phyloP scores from a whole-genome alignment of 2,329 filamentous ascomycete genomes.

The Hansfordia pulvinata region DNA sequence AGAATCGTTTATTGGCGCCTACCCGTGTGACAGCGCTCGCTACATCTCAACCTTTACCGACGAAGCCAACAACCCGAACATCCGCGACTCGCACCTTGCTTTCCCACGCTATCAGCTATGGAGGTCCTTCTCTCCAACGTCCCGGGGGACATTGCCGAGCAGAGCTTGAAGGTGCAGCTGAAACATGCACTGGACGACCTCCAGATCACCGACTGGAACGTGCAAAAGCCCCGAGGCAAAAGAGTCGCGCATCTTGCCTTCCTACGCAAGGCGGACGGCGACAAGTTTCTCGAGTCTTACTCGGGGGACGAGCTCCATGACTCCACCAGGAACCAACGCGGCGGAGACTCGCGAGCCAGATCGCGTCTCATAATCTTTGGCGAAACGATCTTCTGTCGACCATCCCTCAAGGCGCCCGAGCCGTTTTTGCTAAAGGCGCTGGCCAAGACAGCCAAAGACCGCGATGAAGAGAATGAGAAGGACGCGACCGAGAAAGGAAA shows the following conservation, averaged over 20 bases:
- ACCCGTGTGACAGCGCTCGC: no score
- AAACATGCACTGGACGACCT: conserved; percentile 19
- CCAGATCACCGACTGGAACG: conserved; percentile 25
- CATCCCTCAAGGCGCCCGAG: conserved; percentile 22
- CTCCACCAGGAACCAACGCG: conserved; percentile 1
- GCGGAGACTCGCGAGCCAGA: no score
- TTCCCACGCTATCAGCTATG: conserved; percentile 22
- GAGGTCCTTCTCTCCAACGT: conserved; percentile 31
- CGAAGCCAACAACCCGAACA: no score
- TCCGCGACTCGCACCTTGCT: no score
- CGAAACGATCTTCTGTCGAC: conserved; percentile 14
- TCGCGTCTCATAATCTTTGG: conserved; percentile 16
- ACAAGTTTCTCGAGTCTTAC: conserved; percentile 29
- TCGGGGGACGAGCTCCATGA: conserved; percentile 15
- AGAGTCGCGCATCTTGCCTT: conserved; percentile 27
- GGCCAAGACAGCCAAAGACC: conserved; percentile 15
- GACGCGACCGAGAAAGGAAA: conserved; percentile 10
- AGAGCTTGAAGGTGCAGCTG: conserved; percentile 23
- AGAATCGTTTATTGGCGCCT: no score
- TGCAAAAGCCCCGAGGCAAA: conserved; percentile 24
- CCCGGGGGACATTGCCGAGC: conserved; percentile 23
- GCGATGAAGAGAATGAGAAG: conserved; percentile 9
- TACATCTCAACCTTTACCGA: no score
- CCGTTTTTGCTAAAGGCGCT: conserved; percentile 20
- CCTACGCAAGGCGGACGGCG: conserved; percentile 21